Evolutionary conservation across 768 basidiomycete species (phyloP).

Genomic region (Panaeolus papilionaceus): DNA sequence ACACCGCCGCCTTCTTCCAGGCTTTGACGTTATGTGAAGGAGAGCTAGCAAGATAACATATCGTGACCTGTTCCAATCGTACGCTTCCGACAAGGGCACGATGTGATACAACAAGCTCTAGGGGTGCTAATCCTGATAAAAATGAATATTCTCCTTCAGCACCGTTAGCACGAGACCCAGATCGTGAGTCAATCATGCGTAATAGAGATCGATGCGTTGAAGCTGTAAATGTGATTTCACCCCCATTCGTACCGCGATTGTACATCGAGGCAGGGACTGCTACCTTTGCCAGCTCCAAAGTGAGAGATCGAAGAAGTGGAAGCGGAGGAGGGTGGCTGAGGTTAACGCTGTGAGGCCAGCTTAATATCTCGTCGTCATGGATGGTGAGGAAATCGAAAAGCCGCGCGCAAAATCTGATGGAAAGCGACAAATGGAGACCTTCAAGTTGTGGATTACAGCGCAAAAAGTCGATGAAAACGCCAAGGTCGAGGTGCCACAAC

Average conservation of each 20-base stretch:
- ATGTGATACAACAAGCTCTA: background rate
- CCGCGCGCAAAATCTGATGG: background rate
- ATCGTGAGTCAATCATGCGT: conserved; percentile 8
- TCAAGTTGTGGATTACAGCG: background rate
- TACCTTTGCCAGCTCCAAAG: background rate
- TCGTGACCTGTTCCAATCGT: background rate
- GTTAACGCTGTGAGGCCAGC: background rate
- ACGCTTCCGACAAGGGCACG: background rate
- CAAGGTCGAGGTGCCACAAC: background rate
- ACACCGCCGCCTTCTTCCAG: background rate
- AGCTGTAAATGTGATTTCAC: background rate
- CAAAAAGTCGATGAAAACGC: background rate
- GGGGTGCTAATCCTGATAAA: background rate
- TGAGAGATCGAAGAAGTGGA: background rate
- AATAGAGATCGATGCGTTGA: background rate
- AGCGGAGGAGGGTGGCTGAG: background rate
- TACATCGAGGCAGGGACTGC: background rate
- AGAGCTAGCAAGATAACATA: background rate
- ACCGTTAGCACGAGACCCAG: background rate
- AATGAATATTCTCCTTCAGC: background rate
- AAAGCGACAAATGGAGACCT: background rate
- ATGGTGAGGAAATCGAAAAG: background rate
- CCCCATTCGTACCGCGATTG: background rate
- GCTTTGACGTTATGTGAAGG: background rate
- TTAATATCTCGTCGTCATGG: background rate